Evolutionary conservation across 768 basidiomycete genomes (phyloP), one percentile per base, ranked within the genome.

Genomic region (Ramaria sp.): DNA sequence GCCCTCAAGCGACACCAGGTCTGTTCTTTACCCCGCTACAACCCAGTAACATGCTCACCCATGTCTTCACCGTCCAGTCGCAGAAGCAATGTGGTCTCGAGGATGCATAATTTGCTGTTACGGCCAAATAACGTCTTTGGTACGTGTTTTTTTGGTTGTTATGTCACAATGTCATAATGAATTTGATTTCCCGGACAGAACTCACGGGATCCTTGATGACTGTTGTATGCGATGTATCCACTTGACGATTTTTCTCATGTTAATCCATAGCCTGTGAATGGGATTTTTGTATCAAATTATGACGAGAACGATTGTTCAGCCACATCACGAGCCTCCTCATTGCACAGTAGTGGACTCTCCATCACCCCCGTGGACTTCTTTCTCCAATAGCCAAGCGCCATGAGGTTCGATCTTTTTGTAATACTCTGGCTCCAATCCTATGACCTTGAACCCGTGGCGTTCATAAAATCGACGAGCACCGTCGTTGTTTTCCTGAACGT

Each of bases 381-480:
- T 81, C 69, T 93, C 86, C 50, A 94, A 74, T 57, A 94, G 73
- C 91, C 91, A 94, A 20, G 91, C 91, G 62, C 85, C 85, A 58
- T 78, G 79, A 24, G 91, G 91, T 27, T 68, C 72, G 55, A 94
- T 88, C 67, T 89, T 93, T 70, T 89, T 91, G 78, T 94, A 94
- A 69, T 94, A 94, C 58, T 79, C 75, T 62, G 83, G 71, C 52
- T 85, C 78, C 28, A 85, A 59, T 20, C 74, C 76, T 20, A 77
- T 71, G 66, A 88, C 82, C 52, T 68, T 71, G 72, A 94, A 94
- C 7, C 86, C 91, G 61, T 91, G 83, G 42, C 75, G 73, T 68
- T 89, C 86, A 66, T 93, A 94, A 67, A 93, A 93, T 52, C 67
- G 71, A 69, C 84, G 89, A 24, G 87, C 90, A 15, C 75, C 78